These are phyloP conservation scores for Linnemannia hyalina DNA, from an alignment of 192 early-diverging fungal species.

Conservation along the genomic window DNA sequence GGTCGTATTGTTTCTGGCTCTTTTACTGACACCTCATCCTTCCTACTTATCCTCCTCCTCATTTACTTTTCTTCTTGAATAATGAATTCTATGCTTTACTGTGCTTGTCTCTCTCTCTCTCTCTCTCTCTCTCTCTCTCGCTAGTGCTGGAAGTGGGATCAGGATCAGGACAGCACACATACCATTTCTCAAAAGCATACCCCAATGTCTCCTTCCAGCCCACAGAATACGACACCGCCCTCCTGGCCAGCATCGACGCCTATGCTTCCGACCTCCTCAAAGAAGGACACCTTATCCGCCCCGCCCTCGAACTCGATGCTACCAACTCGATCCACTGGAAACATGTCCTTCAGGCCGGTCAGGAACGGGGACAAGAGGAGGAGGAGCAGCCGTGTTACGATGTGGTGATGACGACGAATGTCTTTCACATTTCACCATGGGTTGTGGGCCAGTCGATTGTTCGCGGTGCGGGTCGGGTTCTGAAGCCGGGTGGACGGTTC, in stretches of 20 bases:
- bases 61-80: neutral
- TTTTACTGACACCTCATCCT: too few relatives aligned
- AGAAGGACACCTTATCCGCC: slow-evolving; percentile 32
- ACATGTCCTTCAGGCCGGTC: neutral
- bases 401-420: slow-evolving; percentile 42
- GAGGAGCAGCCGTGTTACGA: slow-evolving; percentile 13
- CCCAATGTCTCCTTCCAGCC: slow-evolving; percentile 43
- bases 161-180: slow-evolving; percentile 46
- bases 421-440: slow-evolving; percentile 54
- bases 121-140: neutral
- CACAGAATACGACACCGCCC: slow-evolving; percentile 26
- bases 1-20: too few relatives aligned
- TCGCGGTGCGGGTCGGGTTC: slow-evolving; percentile 25
- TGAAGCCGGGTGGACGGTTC: slow-evolving; percentile 20
- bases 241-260: slow-evolving; percentile 39
- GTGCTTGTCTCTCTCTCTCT: neutral
- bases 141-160: slow-evolving; percentile 49
- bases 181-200: slow-evolving; percentile 32
- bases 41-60: neutral
- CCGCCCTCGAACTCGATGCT: slow-evolving; percentile 36
- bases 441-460: slow-evolving; percentile 42
- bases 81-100: neutral
- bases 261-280: slow-evolving; percentile 33
- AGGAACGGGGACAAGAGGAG: neutral
- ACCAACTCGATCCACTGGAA: slow-evolving; percentile 44